These are phyloP conservation scores for Cornus suecica DNA, from an alignment of 148 eudicot species.

Conservation along the genomic window DNA sequence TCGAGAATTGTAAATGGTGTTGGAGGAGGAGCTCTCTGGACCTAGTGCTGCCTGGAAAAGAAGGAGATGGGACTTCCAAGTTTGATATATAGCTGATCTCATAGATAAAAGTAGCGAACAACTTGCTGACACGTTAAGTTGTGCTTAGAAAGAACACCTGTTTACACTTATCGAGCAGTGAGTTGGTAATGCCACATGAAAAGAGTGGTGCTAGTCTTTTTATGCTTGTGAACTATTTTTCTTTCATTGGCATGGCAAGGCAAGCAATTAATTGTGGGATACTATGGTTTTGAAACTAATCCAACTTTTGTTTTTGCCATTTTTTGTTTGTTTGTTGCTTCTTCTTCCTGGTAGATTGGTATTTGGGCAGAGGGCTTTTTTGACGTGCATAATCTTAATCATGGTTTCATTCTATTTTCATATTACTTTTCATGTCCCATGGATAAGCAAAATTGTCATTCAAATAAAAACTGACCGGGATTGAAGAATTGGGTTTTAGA, in stretches of 20 bases:
- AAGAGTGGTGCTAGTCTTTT: background rate
- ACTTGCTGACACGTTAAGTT: background rate
- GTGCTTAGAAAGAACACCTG: background rate
- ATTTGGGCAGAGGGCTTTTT: background rate
- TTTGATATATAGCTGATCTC: background rate
- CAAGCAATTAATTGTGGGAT: background rate
- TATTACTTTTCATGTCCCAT: background rate
- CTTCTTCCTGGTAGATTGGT: background rate
- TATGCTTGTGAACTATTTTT: background rate
- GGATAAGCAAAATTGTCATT: background rate
- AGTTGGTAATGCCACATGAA: background rate
- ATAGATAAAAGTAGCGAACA: background rate
- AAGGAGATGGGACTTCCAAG: background rate
- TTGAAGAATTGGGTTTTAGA: background rate
- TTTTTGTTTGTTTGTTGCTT: background rate
- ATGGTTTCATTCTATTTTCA: background rate
- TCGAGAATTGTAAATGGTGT: constrained; percentile 46
- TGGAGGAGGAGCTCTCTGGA: constrained; percentile 35
- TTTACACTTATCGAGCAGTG: background rate
- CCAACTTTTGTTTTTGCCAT: background rate
- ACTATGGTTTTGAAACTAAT: background rate
- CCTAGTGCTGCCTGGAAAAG: constrained; percentile 14
- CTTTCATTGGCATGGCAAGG: background rate
- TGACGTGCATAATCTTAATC: background rate
- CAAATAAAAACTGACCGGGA: background rate